Base-by-base conservation (phyloP, 2,329 filamentous ascomycete species). In the Mariannaea sp. region DNA sequence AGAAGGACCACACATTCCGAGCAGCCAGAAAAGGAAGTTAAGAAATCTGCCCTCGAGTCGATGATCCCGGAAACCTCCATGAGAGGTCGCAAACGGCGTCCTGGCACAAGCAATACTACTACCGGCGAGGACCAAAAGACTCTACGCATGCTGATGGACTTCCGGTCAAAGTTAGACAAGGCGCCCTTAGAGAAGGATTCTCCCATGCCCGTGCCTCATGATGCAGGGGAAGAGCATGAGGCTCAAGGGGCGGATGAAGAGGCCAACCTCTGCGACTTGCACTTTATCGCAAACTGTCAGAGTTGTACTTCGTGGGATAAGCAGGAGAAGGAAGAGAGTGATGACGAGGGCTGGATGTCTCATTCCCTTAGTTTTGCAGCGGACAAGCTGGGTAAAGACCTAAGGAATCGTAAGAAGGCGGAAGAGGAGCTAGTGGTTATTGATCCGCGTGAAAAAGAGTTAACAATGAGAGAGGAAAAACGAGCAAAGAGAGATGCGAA, bases 261-360 rank as follows among this genome's bases (percentile, higher is more conserved):
- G 69, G 86, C 85, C 3, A 81, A 81, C 43, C 79, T 95, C 4
- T 99, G 94, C 68, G 94, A 97, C 70, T 75, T 99, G 29, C 94
- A 99, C 70, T 99, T 97, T 71, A 95, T 99, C 58, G 89, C 89
- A 42, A 90, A 95, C 65, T 99, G 94, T 71, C 91, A 96, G 69
- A 96, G 91, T 38, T 97, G 94, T 71, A 85, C 84, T 53, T 83
- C 87, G 0, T 96, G 92, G 91, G 89, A 95, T 66, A 81, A 86
- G 62, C 79, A 78, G 33, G 83, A 79, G 3, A 77, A 78, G 10
- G 77, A 80, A 17, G 83, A 86, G 3, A 81, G 79, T 61, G 82
- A 84, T 54, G 84, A 84, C 42, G 79, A 82, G 42, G 86, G 85
- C 7, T 97, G 93, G 92, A 90, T 97, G 85, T 84, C 84, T 4